Conservation (phyloP, 2,329 filamentous ascomycete species). For the Dactylellina cionopaga region DNA sequence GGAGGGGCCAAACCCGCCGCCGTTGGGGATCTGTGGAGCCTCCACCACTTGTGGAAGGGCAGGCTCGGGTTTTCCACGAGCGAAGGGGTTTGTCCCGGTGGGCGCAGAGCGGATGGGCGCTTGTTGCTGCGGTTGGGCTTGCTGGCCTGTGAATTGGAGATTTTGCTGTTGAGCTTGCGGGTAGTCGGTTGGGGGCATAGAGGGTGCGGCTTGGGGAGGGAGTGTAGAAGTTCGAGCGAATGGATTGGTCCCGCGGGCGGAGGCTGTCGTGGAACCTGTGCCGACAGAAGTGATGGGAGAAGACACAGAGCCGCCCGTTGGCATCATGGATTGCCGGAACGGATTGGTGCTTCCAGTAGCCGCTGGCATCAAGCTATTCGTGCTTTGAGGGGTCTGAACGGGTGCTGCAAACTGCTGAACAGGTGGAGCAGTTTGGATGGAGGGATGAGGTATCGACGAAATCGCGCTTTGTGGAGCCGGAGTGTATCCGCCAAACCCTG, state of each 20-base stretch:
- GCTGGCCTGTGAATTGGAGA: slow-evolving; percentile 53
- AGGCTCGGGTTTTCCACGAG: slow-evolving; percentile 26
- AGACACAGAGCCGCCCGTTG: slow-evolving; percentile 56
- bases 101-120: slow-evolving; percentile 28
- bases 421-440: slow-evolving; percentile 62
- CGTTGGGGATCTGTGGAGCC: slow-evolving; percentile 54
- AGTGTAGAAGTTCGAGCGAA: slow-evolving; percentile 69
- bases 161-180: slow-evolving; percentile 46
- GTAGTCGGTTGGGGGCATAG: slow-evolving; percentile 16
- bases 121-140: slow-evolving; percentile 18
- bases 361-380: slow-evolving; percentile 61
- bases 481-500: slow-evolving; percentile 84
- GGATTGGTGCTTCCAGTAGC: slow-evolving; percentile 80
- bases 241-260: slow-evolving; percentile 75
- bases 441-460: slow-evolving; percentile 62
- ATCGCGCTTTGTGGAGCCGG: slow-evolving; percentile 72
- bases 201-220: slow-evolving; percentile 58
- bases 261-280: slow-evolving; percentile 59
- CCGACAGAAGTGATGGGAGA: slow-evolving; percentile 60
- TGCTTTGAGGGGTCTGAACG: slow-evolving; percentile 61
- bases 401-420: slow-evolving; percentile 68
- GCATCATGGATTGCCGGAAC: slow-evolving; percentile 89
- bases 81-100: slow-evolving; percentile 54
- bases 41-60: slow-evolving; percentile 50
- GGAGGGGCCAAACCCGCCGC: slow-evolving; percentile 55